Evolutionary conservation across 345 rosid genomes (phyloP), one percentile per base, ranked within the genome.

Genomic region (Abelmoschus esculentus): DNA sequence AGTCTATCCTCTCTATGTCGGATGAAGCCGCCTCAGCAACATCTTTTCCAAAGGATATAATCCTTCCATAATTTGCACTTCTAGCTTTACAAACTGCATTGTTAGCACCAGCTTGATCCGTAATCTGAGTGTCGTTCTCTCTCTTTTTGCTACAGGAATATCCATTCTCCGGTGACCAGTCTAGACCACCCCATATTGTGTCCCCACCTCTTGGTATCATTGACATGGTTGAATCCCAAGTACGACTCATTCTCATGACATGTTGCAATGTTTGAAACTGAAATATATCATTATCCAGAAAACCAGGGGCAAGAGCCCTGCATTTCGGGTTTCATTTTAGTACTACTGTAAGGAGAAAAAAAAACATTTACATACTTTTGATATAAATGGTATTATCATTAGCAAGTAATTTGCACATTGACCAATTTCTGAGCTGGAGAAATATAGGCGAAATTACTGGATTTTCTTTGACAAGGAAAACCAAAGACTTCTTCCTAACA

Each of bases 171-270:
- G 92, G 90, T 36, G 92, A 82, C 90, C 86, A 84, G 76, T 84
- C 87, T 63, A 84, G 81, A 61, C 79, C 82, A 32, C 92, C 92
- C 92, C 90, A 87, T 22, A 87, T 78, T 18, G 88, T 83, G 3
- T 84, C 92, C 68, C 92, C 92, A 5, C 92, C 92, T 80, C 80
- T 86, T 6, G 88, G 92, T 74, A 87, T 78, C 90, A 87, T 87
- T 38, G 92, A 87, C 90, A 84, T 78, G 47, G 92, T 81, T 69
- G 92, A 80, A 74, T 87, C 90, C 88, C 92, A 87, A 32, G 90
- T 82, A 17, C 88, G 87, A 19, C 86, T 81, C 88, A 86, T 82
- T 73, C 87, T 74, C 92, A 87, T 87, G 46, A 84, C 10, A 80
- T 87, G 88, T 34, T 84, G 84, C 40, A 86, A 72, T 31, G 90